These are phyloP conservation scores for Daldinia sp. DNA, from an alignment of 2,329 filamentous ascomycete species.

Conservation along the genomic window DNA sequence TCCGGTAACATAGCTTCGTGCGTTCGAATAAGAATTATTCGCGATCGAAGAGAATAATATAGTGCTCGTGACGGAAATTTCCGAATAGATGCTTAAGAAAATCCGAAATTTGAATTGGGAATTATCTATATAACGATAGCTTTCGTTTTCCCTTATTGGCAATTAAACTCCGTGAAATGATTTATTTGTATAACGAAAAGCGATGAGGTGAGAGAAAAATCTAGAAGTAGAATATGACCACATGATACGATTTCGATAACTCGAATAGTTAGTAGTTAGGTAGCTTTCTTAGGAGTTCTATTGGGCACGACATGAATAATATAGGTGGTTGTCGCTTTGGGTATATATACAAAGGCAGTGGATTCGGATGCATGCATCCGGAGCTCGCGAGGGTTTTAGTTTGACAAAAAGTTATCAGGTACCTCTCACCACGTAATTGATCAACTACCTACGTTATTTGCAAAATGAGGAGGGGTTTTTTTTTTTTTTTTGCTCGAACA, in stretches of 20 bases:
- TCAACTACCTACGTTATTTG: neutral
- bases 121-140: too few species aligned
- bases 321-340: too few species aligned
- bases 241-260: neutral
- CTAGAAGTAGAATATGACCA: neutral
- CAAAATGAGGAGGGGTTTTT: neutral
- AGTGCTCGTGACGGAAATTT: neutral
- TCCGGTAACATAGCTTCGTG: constrained; percentile 1
- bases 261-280: neutral
- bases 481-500: neutral
- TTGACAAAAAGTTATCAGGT: too few species aligned
- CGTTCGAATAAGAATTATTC: neutral
- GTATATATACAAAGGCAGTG: too few species aligned
- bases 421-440: neutral
- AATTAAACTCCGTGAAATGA: neutral
- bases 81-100: neutral
- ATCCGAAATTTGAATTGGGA: too few species aligned
- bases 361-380: neutral
- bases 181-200: neutral
- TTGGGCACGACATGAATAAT: too few species aligned
- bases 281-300: too few species aligned
- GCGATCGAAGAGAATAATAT: neutral
- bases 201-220: neutral
- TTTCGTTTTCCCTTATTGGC: too few species aligned
- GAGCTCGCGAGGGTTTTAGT: neutral